A percentile compares a stretch with the other conserved stretches of the same genome.
These are phyloP conservation scores for Amaranthus tricolor DNA, from an alignment of 179 eudicot species.

Conservation along the genomic window DNA sequence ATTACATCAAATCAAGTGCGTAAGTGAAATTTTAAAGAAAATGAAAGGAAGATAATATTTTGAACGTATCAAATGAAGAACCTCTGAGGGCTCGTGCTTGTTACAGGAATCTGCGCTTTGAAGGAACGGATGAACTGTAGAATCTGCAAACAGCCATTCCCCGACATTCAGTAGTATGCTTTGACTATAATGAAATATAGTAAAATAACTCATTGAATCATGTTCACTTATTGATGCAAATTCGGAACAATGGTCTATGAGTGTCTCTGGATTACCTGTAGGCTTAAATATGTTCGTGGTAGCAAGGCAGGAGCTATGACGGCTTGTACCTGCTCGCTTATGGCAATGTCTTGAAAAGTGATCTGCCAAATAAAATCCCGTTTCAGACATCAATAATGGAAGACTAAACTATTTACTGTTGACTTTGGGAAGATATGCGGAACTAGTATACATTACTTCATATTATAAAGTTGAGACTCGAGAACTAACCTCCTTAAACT, in stretches of 20 bases:
- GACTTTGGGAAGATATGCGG: not conserved
- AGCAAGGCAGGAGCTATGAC: slow-evolving; percentile 79
- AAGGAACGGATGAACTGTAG: slow-evolving; percentile 76
- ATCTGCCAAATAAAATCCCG: slow-evolving; percentile 43
- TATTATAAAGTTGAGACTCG: not conserved
- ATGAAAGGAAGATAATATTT: not conserved
- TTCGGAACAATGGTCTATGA: not conserved
- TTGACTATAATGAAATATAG: not conserved
- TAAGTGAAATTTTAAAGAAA: not conserved
- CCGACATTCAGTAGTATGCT: slow-evolving; percentile 2
- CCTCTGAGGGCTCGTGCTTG: slow-evolving; percentile 53
- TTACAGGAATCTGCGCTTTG: slow-evolving; percentile 76
- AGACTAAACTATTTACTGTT: not conserved
- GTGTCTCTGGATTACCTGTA: slow-evolving; percentile 49
- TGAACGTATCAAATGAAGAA: slow-evolving; percentile 8
- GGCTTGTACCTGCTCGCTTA: slow-evolving; percentile 77
- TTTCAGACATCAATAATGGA: not conserved
- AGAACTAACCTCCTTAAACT: slow-evolving; percentile 76
- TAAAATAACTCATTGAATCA: not conserved
- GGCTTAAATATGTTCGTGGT: slow-evolving; percentile 72
- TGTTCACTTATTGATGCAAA: not conserved
- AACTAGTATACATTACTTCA: not conserved
- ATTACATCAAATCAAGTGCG: not conserved
- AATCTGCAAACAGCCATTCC: slow-evolving; percentile 45
- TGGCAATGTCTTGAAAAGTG: slow-evolving; percentile 64